Evolutionary conservation across 2,329 filamentous ascomycete genomes (phyloP).

Genomic region (Zarea fungicola): DNA sequence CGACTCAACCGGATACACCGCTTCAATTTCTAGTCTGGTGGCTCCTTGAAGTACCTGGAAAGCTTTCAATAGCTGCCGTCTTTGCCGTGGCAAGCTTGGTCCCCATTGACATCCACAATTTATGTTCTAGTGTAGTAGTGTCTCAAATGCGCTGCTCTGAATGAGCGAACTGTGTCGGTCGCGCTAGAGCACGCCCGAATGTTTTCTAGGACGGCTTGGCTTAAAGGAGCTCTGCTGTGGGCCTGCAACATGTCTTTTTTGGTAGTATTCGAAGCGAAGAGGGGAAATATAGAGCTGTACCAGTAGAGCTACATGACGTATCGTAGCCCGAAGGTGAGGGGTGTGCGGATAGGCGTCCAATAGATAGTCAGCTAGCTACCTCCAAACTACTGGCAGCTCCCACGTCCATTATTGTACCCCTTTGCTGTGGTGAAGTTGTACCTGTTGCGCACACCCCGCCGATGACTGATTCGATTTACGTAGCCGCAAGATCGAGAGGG

Average conservation of each 20-base stretch:
- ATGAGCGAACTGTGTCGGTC: background rate
- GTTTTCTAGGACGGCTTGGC: background rate
- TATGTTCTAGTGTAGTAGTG: background rate
- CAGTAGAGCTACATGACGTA: constrained; percentile 7
- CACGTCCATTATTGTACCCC: background rate
- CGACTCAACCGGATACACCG: too few species aligned
- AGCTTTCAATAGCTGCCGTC: background rate
- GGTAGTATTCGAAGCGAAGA: background rate
- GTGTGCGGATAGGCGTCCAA: background rate
- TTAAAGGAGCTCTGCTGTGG: background rate
- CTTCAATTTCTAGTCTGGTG: too few species aligned
- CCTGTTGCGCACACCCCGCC: background rate
- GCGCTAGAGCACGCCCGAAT: background rate
- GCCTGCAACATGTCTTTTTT: too few species aligned
- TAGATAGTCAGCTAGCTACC: constrained; percentile 1
- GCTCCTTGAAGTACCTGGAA: background rate
- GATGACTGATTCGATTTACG: constrained; percentile 3
- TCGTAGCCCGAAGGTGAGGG: background rate
- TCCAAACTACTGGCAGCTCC: background rate
- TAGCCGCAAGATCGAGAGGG: constrained; percentile 11
- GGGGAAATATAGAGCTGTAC: background rate
- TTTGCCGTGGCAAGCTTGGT: background rate
- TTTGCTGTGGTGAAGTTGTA: too few species aligned
- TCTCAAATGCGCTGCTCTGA: background rate
- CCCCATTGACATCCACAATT: constrained; percentile 1